Percentiles rank a stretch among this genome's conserved stretches.
These are phyloP conservation scores for Epichloe uncinata DNA, from an alignment of 2,329 filamentous ascomycete species.

Conservation along the genomic window DNA sequence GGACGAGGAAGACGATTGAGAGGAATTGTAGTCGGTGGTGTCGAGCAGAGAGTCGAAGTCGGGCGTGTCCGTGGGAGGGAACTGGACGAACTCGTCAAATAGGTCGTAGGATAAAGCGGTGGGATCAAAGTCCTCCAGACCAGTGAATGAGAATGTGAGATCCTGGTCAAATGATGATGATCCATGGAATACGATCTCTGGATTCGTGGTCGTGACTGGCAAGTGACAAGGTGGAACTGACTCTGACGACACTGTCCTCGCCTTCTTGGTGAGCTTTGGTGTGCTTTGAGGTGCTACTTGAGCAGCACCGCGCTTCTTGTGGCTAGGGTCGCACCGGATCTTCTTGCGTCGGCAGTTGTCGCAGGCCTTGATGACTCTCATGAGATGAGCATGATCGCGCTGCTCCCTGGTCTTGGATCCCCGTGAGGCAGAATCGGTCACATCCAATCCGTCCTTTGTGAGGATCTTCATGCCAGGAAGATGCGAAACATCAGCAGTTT, in stretches of 20 bases:
- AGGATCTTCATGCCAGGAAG: constrained; percentile 54
- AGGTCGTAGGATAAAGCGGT: constrained; percentile 13
- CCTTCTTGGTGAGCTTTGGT: constrained; percentile 29
- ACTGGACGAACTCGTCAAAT: constrained; percentile 35
- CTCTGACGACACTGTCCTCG: constrained; percentile 14
- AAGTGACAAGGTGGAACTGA: constrained; percentile 11
- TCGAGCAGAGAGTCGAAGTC: constrained; percentile 35
- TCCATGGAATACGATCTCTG: neutral
- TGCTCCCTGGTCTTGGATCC: constrained; percentile 56
- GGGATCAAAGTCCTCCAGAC: constrained; percentile 10
- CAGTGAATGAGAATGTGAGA: constrained; percentile 11
- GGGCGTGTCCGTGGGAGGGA: constrained; percentile 21
- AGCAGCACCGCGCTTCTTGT: constrained; percentile 34
- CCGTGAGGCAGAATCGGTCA: constrained; percentile 48
- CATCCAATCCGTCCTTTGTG: constrained; percentile 48
- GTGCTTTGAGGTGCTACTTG: constrained; percentile 16
- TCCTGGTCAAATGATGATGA: constrained; percentile 9
- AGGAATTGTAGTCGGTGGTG: constrained; percentile 28
- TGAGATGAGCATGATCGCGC: constrained; percentile 51
- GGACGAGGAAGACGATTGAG: constrained; percentile 17
- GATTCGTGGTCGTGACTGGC: neutral
- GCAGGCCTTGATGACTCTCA: constrained; percentile 56
- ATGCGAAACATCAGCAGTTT: constrained; percentile 32
- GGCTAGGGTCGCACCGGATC: constrained; percentile 47
- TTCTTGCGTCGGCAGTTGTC: constrained; percentile 50